Evolutionary conservation across 331 rosid species (phyloP).

Genomic region (Pyracantha coccinea): DNA sequence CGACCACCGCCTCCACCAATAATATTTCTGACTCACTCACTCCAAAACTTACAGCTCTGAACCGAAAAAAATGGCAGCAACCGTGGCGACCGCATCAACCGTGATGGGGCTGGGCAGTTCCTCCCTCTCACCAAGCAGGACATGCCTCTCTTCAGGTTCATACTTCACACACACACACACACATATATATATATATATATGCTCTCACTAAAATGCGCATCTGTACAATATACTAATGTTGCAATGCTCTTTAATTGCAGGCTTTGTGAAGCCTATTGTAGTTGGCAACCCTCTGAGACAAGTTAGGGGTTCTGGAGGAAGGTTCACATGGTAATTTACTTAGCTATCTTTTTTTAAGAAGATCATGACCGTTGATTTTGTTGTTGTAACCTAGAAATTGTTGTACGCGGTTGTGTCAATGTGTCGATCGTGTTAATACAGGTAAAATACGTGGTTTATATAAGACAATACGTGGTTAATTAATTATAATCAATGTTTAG

Average conservation of each 20-base stretch:
- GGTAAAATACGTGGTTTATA: no score
- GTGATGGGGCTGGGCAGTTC: conserved; percentile 22
- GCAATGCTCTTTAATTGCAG: neutral
- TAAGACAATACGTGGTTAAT: no score
- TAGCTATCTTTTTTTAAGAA: neutral
- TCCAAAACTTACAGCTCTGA: neutral
- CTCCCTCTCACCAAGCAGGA: conserved; percentile 9
- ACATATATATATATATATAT: no score
- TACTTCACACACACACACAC: no score
- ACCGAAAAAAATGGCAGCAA: conserved; percentile 22
- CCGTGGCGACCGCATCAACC: conserved; percentile 26
- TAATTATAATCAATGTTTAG: neutral
- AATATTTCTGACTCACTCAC: neutral
- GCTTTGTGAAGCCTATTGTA: conserved; percentile 42
- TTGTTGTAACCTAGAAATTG: neutral
- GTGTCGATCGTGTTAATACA: no score
- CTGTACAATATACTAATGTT: neutral
- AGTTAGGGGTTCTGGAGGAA: conserved; percentile 40
- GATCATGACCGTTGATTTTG: neutral
- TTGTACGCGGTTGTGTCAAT: no score
- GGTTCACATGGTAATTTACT: conserved; percentile 44
- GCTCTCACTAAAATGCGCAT: neutral
- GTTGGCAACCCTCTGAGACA: conserved; percentile 52
- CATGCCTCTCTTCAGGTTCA: conserved; percentile 30
- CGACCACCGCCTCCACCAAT: neutral